A percentile compares a stretch with the other conserved stretches of the same genome.
Conservation (phyloP, 176 grass and related monocot species). For the Zea luxurians region DNA sequence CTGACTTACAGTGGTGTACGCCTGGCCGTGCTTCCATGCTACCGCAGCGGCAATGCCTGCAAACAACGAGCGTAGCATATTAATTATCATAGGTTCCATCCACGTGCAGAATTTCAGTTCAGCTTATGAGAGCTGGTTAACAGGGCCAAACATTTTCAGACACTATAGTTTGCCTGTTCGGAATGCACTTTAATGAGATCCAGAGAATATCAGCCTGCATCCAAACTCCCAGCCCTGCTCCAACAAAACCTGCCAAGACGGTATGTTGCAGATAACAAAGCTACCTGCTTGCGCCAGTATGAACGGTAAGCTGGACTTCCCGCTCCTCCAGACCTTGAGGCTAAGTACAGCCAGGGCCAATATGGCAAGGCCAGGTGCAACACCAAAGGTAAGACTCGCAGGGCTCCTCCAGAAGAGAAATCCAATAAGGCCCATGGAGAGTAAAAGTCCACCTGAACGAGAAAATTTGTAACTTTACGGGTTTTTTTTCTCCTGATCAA, state of each 20-base stretch:
- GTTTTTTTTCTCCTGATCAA: no score
- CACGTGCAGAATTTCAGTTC: not conserved
- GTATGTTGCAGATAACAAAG: conserved; percentile 22
- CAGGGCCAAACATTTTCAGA: conserved; percentile 4
- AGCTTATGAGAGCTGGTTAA: conserved; percentile 8
- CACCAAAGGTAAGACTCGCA: conserved; percentile 61
- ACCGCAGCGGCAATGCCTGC: conserved; percentile 70
- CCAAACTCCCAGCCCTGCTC: not conserved
- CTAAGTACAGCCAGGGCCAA: conserved; percentile 69
- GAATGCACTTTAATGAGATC: not conserved
- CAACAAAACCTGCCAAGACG: conserved; percentile 8
- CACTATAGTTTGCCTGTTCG: not conserved
- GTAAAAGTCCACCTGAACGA: conserved; percentile 66
- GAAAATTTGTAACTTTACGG: not conserved
- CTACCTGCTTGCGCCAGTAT: conserved; percentile 91
- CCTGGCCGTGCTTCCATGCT: conserved; percentile 67
- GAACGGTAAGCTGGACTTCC: conserved; percentile 78
- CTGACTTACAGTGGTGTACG: conserved; percentile 56
- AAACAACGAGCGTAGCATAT: conserved; percentile 39
- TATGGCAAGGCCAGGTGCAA: conserved; percentile 76
- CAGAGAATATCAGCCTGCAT: not conserved
- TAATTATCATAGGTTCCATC: not conserved
- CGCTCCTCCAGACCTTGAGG: conserved; percentile 87
- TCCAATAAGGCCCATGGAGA: conserved; percentile 71
- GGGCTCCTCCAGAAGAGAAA: conserved; percentile 81